These are phyloP conservation scores for Anisodus tanguticus DNA, from an alignment of 257 asterid genomes.

Conservation along the genomic window DNA sequence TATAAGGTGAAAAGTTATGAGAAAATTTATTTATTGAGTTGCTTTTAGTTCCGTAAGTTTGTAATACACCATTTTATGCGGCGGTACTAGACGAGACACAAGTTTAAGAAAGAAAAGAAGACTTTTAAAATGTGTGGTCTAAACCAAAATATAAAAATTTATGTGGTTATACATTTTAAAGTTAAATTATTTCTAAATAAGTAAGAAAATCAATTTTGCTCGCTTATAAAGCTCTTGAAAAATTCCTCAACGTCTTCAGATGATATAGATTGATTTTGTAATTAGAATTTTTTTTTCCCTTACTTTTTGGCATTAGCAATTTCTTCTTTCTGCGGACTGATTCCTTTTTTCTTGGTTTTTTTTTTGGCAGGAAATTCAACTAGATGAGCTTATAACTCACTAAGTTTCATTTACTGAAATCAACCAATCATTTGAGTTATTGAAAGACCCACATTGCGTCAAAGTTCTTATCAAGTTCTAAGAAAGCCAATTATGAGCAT, in stretches of 20 bases:
- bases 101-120: no score
- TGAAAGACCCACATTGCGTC: conserved; percentile 54
- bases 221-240: background rate
- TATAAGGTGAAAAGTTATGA: no score
- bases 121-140: no score
- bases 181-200: no score
- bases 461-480: conserved; percentile 63
- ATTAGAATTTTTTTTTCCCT: background rate
- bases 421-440: conserved; percentile 52
- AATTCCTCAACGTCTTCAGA: background rate
- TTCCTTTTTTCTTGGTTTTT: background rate
- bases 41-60: no score
- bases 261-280: background rate
- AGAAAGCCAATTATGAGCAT: background rate
- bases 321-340: background rate
- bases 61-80: no score
- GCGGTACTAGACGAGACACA: no score
- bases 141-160: no score
- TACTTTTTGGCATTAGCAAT: background rate
- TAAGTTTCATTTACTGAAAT: conserved; percentile 57
- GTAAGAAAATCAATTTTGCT: background rate
- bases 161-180: no score
- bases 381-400: conserved; percentile 59
- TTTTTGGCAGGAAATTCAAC: conserved; percentile 56
- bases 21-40: no score